phyloP scores from a whole-genome alignment of 371 early-diverging fungal species.

The Umbelopsis sp. region DNA sequence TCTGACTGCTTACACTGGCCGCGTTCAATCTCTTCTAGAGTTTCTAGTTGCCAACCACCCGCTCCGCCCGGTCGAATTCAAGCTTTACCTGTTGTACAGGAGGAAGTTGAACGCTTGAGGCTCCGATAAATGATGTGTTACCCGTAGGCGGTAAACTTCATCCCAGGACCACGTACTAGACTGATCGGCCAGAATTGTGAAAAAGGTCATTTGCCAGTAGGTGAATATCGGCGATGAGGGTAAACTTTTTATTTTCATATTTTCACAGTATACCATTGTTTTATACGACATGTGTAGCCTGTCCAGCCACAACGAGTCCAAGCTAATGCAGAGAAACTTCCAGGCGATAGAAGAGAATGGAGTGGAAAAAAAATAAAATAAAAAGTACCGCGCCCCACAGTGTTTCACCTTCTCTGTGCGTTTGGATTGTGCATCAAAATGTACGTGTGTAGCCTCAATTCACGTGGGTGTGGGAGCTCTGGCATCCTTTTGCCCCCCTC shows the following conservation, averaged over 20 bases:
- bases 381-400: background rate
- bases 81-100: background rate
- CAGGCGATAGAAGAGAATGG: background rate
- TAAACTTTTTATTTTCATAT: too few species aligned
- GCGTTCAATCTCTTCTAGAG: background rate
- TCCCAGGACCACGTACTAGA: background rate
- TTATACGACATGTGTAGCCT: too few species aligned
- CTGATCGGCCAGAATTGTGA: background rate
- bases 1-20: too few species aligned
- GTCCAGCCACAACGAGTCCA: too few species aligned
- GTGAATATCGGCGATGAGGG: too few species aligned
- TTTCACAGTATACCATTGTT: too few species aligned
- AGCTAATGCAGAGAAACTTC: too few species aligned
- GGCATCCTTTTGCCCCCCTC: background rate
- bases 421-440: background rate
- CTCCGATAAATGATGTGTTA: conserved; percentile 1
- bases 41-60: background rate
- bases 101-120: background rate
- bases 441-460: background rate
- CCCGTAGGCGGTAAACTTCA: background rate
- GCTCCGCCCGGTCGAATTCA: background rate
- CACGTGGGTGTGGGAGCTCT: conserved; percentile 6
- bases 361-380: background rate
- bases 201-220: too few species aligned
- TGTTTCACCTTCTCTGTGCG: too few species aligned